phyloP scores from a whole-genome alignment of 2,329 filamentous ascomycete species.

The Microdochium bolleyi region DNA sequence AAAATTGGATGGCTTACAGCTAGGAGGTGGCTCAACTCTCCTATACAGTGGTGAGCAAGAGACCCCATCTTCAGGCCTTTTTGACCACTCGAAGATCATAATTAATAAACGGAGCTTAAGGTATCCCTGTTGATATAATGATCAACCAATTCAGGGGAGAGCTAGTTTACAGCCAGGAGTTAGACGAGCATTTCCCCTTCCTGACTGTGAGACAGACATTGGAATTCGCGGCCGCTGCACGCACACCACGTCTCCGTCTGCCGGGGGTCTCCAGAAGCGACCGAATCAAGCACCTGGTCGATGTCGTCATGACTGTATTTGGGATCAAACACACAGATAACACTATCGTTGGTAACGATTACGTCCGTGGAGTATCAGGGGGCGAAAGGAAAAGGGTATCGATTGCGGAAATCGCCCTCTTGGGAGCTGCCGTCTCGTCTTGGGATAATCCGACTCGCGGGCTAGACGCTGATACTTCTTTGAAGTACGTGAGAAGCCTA shows the following conservation, averaged over 20 bases:
- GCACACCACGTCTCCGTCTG: slow-evolving; percentile 25
- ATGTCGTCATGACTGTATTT: slow-evolving; percentile 53
- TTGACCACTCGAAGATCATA: neutral
- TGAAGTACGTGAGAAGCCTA: slow-evolving; percentile 35
- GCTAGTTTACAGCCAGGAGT: slow-evolving; percentile 58
- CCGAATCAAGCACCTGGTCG: slow-evolving; percentile 47
- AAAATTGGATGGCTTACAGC: neutral
- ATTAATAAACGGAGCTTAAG: neutral
- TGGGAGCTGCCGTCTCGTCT: slow-evolving; percentile 49
- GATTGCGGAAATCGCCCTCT: slow-evolving; percentile 56
- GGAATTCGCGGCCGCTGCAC: slow-evolving; percentile 52
- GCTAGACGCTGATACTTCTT: slow-evolving; percentile 55
- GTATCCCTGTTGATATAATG: neutral
- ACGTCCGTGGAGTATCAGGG: slow-evolving; percentile 57
- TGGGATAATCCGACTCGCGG: slow-evolving; percentile 63
- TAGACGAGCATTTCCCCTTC: slow-evolving; percentile 56
- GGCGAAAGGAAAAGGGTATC: slow-evolving; percentile 64
- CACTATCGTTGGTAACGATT: slow-evolving; percentile 62
- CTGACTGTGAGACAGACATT: slow-evolving; percentile 58
- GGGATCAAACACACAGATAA: slow-evolving; percentile 54
- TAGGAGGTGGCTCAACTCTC: neutral
- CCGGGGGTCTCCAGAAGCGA: neutral
- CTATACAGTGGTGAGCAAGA: neutral
- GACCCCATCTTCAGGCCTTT: neutral
- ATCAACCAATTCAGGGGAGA: slow-evolving; percentile 16